Evolutionary conservation across 202 grass and related monocot genomes (phyloP).

Genomic region (Zoysia matrella): DNA sequence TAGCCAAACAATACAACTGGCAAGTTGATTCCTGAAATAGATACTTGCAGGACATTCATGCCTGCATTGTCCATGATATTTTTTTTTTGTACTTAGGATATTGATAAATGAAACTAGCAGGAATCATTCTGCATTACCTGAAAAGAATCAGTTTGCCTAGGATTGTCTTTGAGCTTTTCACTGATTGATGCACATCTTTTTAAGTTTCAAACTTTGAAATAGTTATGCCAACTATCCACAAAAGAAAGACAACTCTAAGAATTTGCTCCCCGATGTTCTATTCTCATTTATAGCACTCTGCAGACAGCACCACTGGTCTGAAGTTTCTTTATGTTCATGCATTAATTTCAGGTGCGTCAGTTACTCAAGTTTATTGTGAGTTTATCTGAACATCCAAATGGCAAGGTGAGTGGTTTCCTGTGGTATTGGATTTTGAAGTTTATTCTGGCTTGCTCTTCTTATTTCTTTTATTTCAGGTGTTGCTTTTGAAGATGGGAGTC

Average conservation of each 20-base stretch:
- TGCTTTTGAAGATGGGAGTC: slow-evolving; percentile 76
- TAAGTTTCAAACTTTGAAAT: background rate
- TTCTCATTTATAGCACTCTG: slow-evolving; percentile 25
- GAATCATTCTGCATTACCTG: background rate
- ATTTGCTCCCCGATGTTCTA: slow-evolving; percentile 11
- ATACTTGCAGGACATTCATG: slow-evolving; percentile 29
- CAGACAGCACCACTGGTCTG: slow-evolving; percentile 33
- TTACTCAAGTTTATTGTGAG: slow-evolving; percentile 85
- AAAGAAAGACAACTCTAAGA: too few species aligned
- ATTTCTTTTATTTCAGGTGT: slow-evolving; percentile 58
- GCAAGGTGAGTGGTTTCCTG: slow-evolving; percentile 64
- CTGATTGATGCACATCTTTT: background rate
- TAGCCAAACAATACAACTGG: slow-evolving; percentile 3
- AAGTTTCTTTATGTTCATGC: slow-evolving; percentile 46
- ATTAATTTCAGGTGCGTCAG: slow-evolving; percentile 76
- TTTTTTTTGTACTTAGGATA: background rate
- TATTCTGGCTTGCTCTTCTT: slow-evolving; percentile 41
- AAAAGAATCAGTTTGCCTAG: background rate
- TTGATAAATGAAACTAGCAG: background rate
- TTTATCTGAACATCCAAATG: slow-evolving; percentile 83
- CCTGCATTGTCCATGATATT: background rate
- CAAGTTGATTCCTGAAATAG: slow-evolving; percentile 29
- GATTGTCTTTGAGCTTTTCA: background rate
- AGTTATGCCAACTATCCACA: background rate
- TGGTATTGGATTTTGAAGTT: slow-evolving; percentile 23